A percentile compares a stretch with the other conserved stretches of the same genome.
Evolutionary conservation across 352 stramenopile species (phyloP).

Genomic region (Phytopythium vexans): DNA sequence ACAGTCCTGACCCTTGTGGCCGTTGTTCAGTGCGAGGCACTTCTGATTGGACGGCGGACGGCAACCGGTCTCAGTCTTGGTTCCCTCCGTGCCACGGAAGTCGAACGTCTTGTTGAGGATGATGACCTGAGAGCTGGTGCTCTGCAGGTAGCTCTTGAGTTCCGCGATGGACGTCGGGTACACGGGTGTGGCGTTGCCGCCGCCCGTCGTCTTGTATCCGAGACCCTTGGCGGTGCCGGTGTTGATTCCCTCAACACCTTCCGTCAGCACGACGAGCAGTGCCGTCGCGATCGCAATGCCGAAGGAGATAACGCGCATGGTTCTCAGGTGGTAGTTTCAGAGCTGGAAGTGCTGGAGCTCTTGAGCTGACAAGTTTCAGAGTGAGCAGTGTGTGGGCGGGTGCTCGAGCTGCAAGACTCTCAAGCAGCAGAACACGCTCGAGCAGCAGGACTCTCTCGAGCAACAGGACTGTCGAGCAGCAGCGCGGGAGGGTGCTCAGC

Average conservation of each 20-base stretch:
- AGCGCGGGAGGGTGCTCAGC: too few relatives aligned
- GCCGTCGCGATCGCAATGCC: constrained; percentile 4
- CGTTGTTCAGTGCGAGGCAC: constrained; percentile 25
- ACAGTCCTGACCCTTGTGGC: constrained; percentile 22
- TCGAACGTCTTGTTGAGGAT: constrained; percentile 17
- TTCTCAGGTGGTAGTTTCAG: too few relatives aligned
- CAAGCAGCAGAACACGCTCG: too few relatives aligned
- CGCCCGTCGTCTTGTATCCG: constrained; percentile 12
- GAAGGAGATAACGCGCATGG: not conserved
- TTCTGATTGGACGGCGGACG: constrained; percentile 10
- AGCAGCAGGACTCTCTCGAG: too few relatives aligned
- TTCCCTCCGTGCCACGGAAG: constrained; percentile 13
- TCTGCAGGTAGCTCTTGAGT: constrained; percentile 16
- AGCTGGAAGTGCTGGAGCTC: too few relatives aligned
- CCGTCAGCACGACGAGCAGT: constrained; percentile 5
- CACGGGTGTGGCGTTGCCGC: constrained; percentile 13
- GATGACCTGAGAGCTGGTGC: constrained; percentile 5
- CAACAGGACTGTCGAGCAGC: too few relatives aligned
- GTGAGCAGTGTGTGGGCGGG: too few relatives aligned
- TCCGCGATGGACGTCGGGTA: constrained; percentile 22
- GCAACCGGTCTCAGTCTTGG: constrained; percentile 13
- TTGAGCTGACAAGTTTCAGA: too few relatives aligned
- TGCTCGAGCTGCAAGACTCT: too few relatives aligned
- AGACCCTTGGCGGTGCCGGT: constrained; percentile 19
- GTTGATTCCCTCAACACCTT: constrained; percentile 6